Evolutionary conservation across 345 rosid genomes (phyloP).

Genomic region (Eucalyptus shirleyi): DNA sequence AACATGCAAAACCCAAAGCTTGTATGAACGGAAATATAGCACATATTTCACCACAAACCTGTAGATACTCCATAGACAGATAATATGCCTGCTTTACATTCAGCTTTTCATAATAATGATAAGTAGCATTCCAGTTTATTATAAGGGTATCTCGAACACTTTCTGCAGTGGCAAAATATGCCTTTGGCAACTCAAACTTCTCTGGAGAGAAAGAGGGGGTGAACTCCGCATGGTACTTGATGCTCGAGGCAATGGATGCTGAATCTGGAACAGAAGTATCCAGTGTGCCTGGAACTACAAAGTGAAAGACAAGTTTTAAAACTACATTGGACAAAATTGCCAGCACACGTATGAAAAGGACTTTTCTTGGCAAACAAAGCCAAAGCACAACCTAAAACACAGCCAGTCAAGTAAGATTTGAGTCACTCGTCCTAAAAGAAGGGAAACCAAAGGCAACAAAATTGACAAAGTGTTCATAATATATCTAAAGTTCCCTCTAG

Average conservation of each 20-base stretch:
- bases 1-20: not conserved
- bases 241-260: conserved; percentile 25
- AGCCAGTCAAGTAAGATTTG: not conserved
- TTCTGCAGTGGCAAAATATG: conserved; percentile 36
- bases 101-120: conserved; percentile 21
- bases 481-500: not conserved
- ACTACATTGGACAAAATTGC: not conserved
- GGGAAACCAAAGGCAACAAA: not conserved
- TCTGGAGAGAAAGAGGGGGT: conserved; percentile 42
- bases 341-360: not conserved
- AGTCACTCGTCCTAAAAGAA: not conserved
- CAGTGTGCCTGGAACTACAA: conserved; percentile 13
- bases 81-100: conserved; percentile 50
- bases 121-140: conserved; percentile 48
- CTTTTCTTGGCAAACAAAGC: not conserved
- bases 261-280: conserved; percentile 19
- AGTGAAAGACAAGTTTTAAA: not conserved
- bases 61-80: conserved; percentile 49
- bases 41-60: conserved; percentile 10
- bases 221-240: conserved; percentile 45
- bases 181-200: conserved; percentile 39
- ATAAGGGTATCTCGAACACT: conserved; percentile 36
- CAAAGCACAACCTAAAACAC: not conserved
- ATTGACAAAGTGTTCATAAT: not conserved
- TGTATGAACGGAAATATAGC: not conserved